Conservation (phyloP, 805 yeast species). For the Starmerella tilneyi region DNA sequence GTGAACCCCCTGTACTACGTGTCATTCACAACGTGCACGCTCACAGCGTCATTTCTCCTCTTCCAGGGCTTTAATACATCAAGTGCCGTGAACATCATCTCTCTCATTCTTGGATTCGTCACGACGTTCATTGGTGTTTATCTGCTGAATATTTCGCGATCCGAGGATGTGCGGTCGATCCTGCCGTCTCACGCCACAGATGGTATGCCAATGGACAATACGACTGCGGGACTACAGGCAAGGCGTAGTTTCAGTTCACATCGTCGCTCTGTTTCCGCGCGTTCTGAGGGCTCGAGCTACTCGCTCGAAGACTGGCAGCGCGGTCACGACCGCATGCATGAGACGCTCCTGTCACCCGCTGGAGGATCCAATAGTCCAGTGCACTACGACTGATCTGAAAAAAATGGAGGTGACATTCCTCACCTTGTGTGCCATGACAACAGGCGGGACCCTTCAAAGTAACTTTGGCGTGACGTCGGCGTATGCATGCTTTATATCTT, state of each 20-base stretch:
- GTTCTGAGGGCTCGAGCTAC: conserved; percentile 12
- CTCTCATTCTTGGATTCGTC: conserved; percentile 73
- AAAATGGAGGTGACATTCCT: too few relatives aligned
- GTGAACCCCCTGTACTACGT: conserved; percentile 88
- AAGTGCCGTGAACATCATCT: conserved; percentile 65
- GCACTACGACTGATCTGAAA: conserved; percentile 8
- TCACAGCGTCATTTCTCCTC: conserved; percentile 73
- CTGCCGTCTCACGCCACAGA: conserved; percentile 45
- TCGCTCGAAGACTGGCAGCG: conserved; percentile 16
- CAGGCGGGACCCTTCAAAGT: too few relatives aligned
- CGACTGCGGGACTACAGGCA: conserved; percentile 65
- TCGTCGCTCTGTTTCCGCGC: conserved; percentile 30
- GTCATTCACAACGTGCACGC: conserved; percentile 79
- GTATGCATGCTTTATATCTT: too few relatives aligned
- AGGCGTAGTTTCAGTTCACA: conserved; percentile 55
- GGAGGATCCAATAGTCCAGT: neutral
- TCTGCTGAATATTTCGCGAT: conserved; percentile 65
- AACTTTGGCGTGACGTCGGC: too few relatives aligned
- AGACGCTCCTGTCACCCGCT: conserved; percentile 12
- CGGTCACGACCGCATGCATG: conserved; percentile 17
- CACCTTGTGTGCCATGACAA: too few relatives aligned
- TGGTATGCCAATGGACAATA: conserved; percentile 75
- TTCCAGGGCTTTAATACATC: conserved; percentile 83
- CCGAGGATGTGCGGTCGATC: conserved; percentile 28
- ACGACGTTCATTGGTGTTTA: conserved; percentile 84